Percentiles rank a stretch among this genome's conserved stretches.
phyloP scores from a whole-genome alignment of 306 rosid species.

The Argentina anserina region DNA sequence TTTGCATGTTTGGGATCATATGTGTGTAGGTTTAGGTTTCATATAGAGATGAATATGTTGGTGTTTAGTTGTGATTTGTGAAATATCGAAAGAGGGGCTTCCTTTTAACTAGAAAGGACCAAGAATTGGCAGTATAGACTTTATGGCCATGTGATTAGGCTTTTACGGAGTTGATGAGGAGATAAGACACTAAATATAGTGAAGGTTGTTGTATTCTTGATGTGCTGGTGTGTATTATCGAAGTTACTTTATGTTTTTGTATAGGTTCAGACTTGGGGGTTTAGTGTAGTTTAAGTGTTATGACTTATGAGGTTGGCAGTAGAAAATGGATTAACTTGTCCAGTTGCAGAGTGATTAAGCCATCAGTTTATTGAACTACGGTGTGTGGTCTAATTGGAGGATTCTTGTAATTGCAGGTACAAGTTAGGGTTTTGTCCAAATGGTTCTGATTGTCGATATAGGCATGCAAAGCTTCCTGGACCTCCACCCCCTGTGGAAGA shows the following conservation, averaged over 20 bases:
- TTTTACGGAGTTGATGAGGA: not conserved
- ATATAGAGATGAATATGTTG: not conserved
- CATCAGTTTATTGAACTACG: not conserved
- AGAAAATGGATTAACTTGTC: too few relatives aligned
- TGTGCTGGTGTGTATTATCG: not conserved
- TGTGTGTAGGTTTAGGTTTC: not conserved
- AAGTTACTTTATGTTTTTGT: not conserved
- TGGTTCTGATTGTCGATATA: conserved; percentile 96
- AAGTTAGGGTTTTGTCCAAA: conserved; percentile 98
- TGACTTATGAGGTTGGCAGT: too few relatives aligned
- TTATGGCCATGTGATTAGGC: not conserved
- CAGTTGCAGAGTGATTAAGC: not conserved
- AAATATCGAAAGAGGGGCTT: too few relatives aligned
- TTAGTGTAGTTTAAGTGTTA: not conserved
- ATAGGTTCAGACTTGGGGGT: not conserved
- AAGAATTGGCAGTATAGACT: not conserved
- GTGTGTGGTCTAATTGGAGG: conserved; percentile 3
- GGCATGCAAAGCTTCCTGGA: conserved; percentile 89
- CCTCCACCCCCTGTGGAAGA: conserved; percentile 98
- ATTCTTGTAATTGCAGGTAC: conserved; percentile 63
- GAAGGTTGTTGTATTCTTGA: not conserved
- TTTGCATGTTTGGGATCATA: not conserved
- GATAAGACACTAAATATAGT: not conserved
- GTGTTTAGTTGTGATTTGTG: not conserved
- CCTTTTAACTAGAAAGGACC: not conserved